Percentiles rank a stretch among this genome's conserved stretches.
Conservation (phyloP, 169 alveolate species). For the Ichthyophthirius multifiliis region DNA sequence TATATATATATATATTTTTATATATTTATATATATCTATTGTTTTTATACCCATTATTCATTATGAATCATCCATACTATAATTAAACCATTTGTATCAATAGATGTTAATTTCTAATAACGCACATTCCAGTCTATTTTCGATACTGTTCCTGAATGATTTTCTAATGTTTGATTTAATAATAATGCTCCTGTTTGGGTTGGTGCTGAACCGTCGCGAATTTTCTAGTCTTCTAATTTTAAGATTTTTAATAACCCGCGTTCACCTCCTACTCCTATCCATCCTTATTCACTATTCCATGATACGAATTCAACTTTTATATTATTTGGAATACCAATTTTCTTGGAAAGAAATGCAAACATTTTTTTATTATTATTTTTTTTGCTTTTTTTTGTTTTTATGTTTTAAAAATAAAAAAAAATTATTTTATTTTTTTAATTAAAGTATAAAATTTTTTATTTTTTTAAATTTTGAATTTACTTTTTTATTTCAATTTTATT, state of each 20-base stretch:
- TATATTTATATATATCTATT: not conserved
- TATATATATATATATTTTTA: too few relatives aligned
- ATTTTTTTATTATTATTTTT: slow-evolving; percentile 15
- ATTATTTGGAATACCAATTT: slow-evolving; percentile 72
- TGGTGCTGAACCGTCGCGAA: not conserved
- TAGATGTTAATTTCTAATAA: slow-evolving; percentile 86
- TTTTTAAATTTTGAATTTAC: too few relatives aligned
- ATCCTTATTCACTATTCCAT: slow-evolving; percentile 85
- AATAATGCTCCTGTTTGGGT: slow-evolving; percentile 9
- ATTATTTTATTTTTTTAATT: too few relatives aligned
- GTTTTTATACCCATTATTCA: slow-evolving; percentile 54
- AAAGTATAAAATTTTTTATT: too few relatives aligned
- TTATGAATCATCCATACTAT: slow-evolving; percentile 87
- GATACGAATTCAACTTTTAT: slow-evolving; percentile 59
- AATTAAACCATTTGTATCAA: slow-evolving; percentile 90
- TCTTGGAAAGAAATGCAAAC: slow-evolving; percentile 70
- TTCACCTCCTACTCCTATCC: slow-evolving; percentile 90
- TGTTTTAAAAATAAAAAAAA: too few relatives aligned
- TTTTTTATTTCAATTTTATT: too few relatives aligned
- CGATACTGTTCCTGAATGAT: slow-evolving; percentile 59
- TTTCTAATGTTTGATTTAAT: slow-evolving; percentile 29
- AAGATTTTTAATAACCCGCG: slow-evolving; percentile 57
- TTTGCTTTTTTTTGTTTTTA: too few relatives aligned
- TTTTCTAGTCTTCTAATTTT: slow-evolving; percentile 19
- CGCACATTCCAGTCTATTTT: slow-evolving; percentile 88